Evolutionary conservation across 2,329 filamentous ascomycete genomes (phyloP).

Genomic region (Juglanconis sp.): DNA sequence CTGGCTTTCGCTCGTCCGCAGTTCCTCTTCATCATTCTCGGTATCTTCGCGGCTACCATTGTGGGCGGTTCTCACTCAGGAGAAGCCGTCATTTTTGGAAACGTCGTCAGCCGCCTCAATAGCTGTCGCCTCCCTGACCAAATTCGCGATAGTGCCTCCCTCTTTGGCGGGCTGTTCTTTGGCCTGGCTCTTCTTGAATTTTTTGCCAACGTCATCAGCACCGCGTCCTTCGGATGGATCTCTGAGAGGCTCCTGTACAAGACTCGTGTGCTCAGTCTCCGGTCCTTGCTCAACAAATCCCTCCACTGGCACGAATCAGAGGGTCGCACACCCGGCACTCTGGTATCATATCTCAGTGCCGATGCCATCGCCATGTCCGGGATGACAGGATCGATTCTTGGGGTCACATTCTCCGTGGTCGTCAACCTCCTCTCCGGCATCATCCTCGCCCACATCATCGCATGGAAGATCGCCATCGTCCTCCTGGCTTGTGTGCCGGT

Average conservation of each 20-base stretch:
- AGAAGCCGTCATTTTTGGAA: slow-evolving; percentile 57
- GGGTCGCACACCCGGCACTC: slow-evolving; percentile 55
- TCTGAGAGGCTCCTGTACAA: slow-evolving; percentile 56
- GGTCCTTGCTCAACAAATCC: slow-evolving; percentile 54
- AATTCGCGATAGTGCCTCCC: slow-evolving; percentile 46
- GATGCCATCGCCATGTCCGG: slow-evolving; percentile 65
- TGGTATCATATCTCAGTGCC: slow-evolving; percentile 66
- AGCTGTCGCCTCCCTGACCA: slow-evolving; percentile 45
- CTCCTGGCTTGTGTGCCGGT: slow-evolving; percentile 67
- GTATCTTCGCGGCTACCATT: slow-evolving; percentile 47
- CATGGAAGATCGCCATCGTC: slow-evolving; percentile 74
- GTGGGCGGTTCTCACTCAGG: slow-evolving; percentile 56
- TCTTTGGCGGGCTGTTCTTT: slow-evolving; percentile 59
- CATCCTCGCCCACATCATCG: slow-evolving; percentile 65
- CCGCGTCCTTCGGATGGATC: slow-evolving; percentile 53
- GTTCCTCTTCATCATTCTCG: slow-evolving; percentile 37
- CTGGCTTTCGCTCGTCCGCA: slow-evolving; percentile 31
- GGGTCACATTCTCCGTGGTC: slow-evolving; percentile 64
- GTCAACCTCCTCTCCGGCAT: slow-evolving; percentile 68
- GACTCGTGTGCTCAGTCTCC: slow-evolving; percentile 52
- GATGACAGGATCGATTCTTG: slow-evolving; percentile 67
- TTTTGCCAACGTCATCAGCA: slow-evolving; percentile 54
- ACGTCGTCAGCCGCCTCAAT: slow-evolving; percentile 53
- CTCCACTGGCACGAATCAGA: slow-evolving; percentile 65
- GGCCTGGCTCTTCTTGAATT: slow-evolving; percentile 58